Base-by-base conservation (phyloP, 768 basidiomycete genomes). In the Boletus rubropictus region DNA sequence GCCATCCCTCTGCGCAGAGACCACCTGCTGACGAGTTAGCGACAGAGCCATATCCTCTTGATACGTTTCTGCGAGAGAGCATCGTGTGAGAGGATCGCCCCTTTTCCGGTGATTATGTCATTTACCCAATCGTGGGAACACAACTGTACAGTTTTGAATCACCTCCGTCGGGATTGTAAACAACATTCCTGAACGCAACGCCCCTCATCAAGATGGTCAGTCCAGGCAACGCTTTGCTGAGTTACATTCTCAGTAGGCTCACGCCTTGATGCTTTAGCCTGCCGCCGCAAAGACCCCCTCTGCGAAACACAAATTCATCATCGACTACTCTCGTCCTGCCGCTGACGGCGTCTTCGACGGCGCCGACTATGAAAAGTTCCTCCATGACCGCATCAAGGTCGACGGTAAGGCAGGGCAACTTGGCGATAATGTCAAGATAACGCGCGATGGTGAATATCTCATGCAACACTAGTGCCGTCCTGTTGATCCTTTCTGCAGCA, bases 351-450 rank as follows among this genome's bases (percentile, higher is more conserved):
- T 79, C 60, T 80, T 79, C 53, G 80, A 82, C 58, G 77, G 78
- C 39, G 80, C 77, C 52, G 78, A 76, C 49, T 84, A 77, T 67
- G 83, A 84, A 69, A 97, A 96, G 69, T 96, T 83, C 75, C 78
- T 95, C 42, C 89, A 92, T 62, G 92, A 94, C 72, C 86, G 87
- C 59, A 89, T 91, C 63, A 94, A 95, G 76, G 84, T 95, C 55
- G 89, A 91, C 47, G 87, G 87, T 38, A 93, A 93, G 77, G 76
- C 86, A 42, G 93, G 92, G 33, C 86, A 94, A 63, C 85, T 96
- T 49, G 90, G 89, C 35, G 95, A 98, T 42, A 84, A 73, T 57
- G 77, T 99, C 65, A 86, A 89, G 69, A 83, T 98, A 64, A 69
- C 74, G 57, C 85, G 90, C 50, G 89, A 95, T 72, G 87, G 92